These are phyloP conservation scores for Xerophyta viscosa DNA, from an alignment of 106 monocot species.

Conservation along the genomic window DNA sequence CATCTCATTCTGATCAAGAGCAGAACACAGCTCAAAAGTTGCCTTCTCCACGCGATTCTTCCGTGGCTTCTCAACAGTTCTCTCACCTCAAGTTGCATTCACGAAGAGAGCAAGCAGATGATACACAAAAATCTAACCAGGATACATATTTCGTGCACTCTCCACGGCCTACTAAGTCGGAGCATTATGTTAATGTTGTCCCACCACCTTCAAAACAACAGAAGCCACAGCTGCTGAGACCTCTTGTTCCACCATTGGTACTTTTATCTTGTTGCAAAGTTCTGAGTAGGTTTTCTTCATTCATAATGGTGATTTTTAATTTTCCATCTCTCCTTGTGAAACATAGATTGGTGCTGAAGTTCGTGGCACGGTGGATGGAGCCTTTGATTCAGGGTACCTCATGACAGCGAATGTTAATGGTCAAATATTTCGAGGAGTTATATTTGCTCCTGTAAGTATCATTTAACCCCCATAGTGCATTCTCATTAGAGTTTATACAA, in stretches of 20 bases:
- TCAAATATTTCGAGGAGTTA: conserved; percentile 76
- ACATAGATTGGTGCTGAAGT: conserved; percentile 85
- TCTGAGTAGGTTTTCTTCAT: background rate
- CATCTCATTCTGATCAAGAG: conserved; percentile 90
- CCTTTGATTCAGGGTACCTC: conserved; percentile 88
- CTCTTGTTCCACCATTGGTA: conserved; percentile 42
- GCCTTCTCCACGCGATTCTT: conserved; percentile 23
- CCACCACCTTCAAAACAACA: conserved; percentile 35
- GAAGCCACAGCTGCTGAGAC: conserved; percentile 17
- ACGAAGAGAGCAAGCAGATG: conserved; percentile 8
- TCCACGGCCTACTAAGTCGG: conserved; percentile 20
- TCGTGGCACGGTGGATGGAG: conserved; percentile 75
- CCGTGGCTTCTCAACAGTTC: conserved; percentile 23
- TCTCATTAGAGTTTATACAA: background rate
- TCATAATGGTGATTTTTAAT: background rate
- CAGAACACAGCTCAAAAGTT: conserved; percentile 38
- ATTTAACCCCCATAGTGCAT: background rate
- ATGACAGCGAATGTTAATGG: conserved; percentile 94
- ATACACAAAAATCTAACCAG: conserved; percentile 6
- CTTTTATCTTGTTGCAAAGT: background rate
- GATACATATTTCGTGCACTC: conserved; percentile 17
- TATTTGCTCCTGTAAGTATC: conserved; percentile 73
- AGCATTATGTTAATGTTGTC: conserved; percentile 33
- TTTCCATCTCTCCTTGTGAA: background rate
- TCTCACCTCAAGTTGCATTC: conserved; percentile 26